A percentile compares a stretch with the other conserved stretches of the same genome.
These are phyloP conservation scores for Eucommia ulmoides DNA, from an alignment of 257 asterid genomes.

Conservation along the genomic window DNA sequence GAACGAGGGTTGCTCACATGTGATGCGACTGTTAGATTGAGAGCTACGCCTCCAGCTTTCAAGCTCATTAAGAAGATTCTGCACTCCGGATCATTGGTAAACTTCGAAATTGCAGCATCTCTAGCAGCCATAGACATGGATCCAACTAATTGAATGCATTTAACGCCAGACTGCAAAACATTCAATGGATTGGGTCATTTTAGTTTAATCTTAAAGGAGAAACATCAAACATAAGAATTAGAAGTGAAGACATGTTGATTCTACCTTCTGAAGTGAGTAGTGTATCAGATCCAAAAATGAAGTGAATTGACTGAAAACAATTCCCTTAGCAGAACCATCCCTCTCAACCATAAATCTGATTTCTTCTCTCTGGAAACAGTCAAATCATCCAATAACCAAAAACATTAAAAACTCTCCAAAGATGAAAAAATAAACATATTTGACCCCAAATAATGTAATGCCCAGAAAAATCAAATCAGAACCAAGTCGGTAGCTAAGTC, in stretches of 20 bases:
- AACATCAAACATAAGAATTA: no score
- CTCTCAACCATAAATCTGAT: conserved; percentile 85
- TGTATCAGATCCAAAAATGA: conserved; percentile 91
- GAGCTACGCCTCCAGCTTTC: conserved; percentile 97
- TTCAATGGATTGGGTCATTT: no score
- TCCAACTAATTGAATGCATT: conserved; percentile 75
- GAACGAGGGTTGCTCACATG: conserved; percentile 36
- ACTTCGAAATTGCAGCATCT: conserved; percentile 71
- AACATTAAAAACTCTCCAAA: no score
- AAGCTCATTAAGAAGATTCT: conserved; percentile 87
- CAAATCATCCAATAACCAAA: no score
- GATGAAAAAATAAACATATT: no score
- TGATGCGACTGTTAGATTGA: conserved; percentile 94
- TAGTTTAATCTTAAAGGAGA: no score
- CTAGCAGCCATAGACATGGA: conserved; percentile 79
- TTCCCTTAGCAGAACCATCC: conserved; percentile 96
- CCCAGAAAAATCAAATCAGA: no score
- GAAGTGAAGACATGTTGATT: no score
- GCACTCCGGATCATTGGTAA: conserved; percentile 70
- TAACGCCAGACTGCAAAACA: conserved; percentile 59
- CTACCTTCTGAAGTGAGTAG: conserved; percentile 73
- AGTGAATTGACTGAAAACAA: conserved; percentile 93
- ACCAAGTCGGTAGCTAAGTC: no score
- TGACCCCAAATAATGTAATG: no score
- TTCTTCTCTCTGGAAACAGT: conserved; percentile 76